Evolutionary conservation across 768 basidiomycete species (phyloP).

Genomic region (Pisolithus albus): DNA sequence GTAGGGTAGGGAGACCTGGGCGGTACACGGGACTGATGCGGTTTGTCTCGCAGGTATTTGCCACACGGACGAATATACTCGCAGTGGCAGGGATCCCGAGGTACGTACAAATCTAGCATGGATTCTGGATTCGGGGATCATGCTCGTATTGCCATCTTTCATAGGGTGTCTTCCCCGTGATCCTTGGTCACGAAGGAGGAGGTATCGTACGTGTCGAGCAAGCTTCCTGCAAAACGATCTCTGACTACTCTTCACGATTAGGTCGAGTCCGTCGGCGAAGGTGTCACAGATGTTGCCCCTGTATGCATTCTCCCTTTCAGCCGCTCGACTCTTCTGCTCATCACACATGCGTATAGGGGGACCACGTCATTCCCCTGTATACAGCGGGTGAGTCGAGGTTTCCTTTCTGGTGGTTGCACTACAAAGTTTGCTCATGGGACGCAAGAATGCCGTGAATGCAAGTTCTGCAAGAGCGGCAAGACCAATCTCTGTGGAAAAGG

Average conservation of each 20-base stretch:
- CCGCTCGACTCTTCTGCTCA: background rate
- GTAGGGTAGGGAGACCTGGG: conserved; percentile 31
- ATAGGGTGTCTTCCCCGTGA: conserved; percentile 84
- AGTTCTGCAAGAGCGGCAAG: conserved; percentile 98
- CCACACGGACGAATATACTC: conserved; percentile 97
- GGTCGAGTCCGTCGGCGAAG: conserved; percentile 97
- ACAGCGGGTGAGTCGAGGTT: conserved; percentile 62
- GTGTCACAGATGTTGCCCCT: conserved; percentile 72
- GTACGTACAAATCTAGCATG: conserved; percentile 32
- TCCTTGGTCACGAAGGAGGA: conserved; percentile 93
- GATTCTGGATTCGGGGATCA: background rate
- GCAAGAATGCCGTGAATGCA: conserved; percentile 90
- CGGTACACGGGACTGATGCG: conserved; percentile 2
- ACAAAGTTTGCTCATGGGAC: conserved; percentile 1
- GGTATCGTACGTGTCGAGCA: conserved; percentile 55
- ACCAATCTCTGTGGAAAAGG: conserved; percentile 98
- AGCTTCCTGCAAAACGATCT: background rate
- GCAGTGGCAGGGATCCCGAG: conserved; percentile 94
- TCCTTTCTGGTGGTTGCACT: background rate
- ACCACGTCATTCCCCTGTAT: conserved; percentile 96
- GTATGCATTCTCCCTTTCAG: conserved; percentile 25
- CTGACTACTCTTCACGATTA: conserved; percentile 24
- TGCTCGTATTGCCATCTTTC: too few relatives aligned
- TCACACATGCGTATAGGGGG: conserved; percentile 44
- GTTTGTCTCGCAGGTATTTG: conserved; percentile 61